phyloP scores from a whole-genome alignment of 495 filamentous ascomycete genomes.

The Penicillium pancosmium region DNA sequence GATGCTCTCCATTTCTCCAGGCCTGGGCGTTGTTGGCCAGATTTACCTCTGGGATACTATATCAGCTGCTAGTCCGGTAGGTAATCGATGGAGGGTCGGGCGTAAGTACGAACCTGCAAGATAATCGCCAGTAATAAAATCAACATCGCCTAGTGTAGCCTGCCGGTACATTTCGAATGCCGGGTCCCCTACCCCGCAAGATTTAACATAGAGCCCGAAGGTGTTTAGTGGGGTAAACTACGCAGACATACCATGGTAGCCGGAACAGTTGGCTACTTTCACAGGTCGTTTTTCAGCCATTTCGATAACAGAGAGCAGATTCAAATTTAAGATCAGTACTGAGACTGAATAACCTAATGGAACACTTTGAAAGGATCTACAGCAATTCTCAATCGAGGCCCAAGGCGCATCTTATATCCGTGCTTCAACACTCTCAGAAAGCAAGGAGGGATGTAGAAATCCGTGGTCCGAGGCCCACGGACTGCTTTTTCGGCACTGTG shows the following conservation, averaged over 20 bases:
- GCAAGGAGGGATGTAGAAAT: background rate
- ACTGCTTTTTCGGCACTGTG: background rate
- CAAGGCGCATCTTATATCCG: no score
- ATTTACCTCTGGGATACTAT: constrained; percentile 41
- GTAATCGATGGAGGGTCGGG: background rate
- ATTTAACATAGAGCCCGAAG: no score
- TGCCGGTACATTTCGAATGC: constrained; percentile 48
- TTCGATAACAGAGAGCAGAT: background rate
- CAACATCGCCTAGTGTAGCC: constrained; percentile 49
- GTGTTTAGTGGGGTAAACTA: no score
- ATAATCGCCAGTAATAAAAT: constrained; percentile 60
- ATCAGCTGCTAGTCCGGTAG: background rate
- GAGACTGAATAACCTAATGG: no score
- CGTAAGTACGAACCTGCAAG: constrained; percentile 41
- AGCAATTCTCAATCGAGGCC: no score
- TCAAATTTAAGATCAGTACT: no score
- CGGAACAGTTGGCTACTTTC: constrained; percentile 52
- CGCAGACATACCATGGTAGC: constrained; percentile 40
- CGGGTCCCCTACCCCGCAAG: constrained; percentile 36
- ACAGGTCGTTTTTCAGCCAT: constrained; percentile 39
- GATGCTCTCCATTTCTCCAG: constrained; percentile 37
- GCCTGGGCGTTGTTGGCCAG: constrained; percentile 49
- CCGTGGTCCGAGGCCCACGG: background rate
- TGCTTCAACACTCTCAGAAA: no score
- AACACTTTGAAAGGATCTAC: no score